Evolutionary conservation across 352 stramenopile species (phyloP).

Genomic region (Pythium plurisporium): DNA sequence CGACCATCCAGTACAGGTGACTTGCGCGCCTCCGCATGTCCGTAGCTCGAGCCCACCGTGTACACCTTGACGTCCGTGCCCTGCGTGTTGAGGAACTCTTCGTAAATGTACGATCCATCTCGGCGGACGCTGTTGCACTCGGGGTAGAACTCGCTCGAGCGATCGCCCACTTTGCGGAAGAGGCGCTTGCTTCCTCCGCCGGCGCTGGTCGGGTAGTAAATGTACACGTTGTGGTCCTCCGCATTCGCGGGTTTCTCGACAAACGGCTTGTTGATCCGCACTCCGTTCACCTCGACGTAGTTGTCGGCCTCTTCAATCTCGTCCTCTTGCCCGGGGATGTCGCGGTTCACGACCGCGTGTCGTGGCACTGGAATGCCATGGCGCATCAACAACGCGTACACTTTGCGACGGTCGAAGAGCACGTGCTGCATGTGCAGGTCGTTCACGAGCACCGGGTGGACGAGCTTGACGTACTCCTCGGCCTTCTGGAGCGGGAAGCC

Average conservation of each 20-base stretch:
- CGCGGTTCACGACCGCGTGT: constrained; percentile 94
- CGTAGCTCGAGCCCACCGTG: constrained; percentile 98
- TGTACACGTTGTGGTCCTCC: constrained; percentile 99
- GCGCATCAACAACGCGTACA: constrained; percentile 95
- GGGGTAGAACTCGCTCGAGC: constrained; percentile 94
- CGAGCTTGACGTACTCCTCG: constrained; percentile 94
- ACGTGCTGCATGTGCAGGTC: constrained; percentile 96
- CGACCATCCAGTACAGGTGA: constrained; percentile 96
- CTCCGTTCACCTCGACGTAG: constrained; percentile 90
- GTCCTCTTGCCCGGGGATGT: constrained; percentile 75
- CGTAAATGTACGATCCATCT: constrained; percentile 96
- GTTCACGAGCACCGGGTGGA: constrained; percentile 96
- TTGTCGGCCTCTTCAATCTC: constrained; percentile 78
- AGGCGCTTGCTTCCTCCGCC: constrained; percentile 98
- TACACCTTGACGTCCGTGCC: constrained; percentile 99
- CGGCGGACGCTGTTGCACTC: constrained; percentile 95
- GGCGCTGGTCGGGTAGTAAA: constrained; percentile 98
- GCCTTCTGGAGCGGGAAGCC: constrained; percentile 98
- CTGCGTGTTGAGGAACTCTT: constrained; percentile 99
- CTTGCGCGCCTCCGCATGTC: constrained; percentile 98
- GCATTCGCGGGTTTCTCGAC: constrained; percentile 99
- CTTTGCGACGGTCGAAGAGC: constrained; percentile 93
- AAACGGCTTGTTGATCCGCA: constrained; percentile 98
- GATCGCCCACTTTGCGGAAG: constrained; percentile 97
- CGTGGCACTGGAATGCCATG: constrained; percentile 95